Base-by-base conservation (phyloP, 495 filamentous ascomycete genomes). In the Neohortaea acidophila region DNA sequence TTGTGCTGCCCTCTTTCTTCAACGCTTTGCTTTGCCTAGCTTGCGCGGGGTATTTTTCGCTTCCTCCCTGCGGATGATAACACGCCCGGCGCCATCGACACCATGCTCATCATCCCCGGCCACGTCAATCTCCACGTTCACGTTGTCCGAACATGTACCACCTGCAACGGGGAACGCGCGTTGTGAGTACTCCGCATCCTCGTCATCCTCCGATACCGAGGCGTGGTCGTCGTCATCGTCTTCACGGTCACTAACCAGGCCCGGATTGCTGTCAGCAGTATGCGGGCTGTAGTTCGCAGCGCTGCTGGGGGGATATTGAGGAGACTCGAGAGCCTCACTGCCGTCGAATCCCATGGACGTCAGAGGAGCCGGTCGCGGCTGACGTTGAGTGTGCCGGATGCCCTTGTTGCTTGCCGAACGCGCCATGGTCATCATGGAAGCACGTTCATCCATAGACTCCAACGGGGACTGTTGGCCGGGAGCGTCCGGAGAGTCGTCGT, bases 161-260 rank as follows among this genome's bases (percentile, higher is more conserved):
- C 11, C 9, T 5, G 36, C 21, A 21, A 36, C 18, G 13, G 17
- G 21, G 9, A 44, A 26, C 2, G 36, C 21, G 14, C 31, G 41
- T 13, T 33, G 36, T 21, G 24, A 9, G 13, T 39, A 26, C 19
- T 20, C 11, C 19, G 35, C 12, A 28, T 40, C 30, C 3, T 24
- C 36, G 15, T 49, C 37, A 19, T 49, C 46, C 23, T 44, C 41
- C 10, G 37, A 45, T 17, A 32, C 45, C 8, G 49, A 52, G 23
- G 45, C 55, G 29, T 62, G 52, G 14, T 60, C 58, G 29, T 56
- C 58, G 12, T 58, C 57, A 25, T 61, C 60, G 29, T 59, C 59
- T 13, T 58, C 79, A 53, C 86, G 79, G 56, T 94, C 85, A 59
- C 81, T 86, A 45, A 92, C 81, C 38, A 94, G 63, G 28, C 82